Evolutionary conservation across 306 rosid species (phyloP).

Genomic region (Dalbergia cochinchinensis): DNA sequence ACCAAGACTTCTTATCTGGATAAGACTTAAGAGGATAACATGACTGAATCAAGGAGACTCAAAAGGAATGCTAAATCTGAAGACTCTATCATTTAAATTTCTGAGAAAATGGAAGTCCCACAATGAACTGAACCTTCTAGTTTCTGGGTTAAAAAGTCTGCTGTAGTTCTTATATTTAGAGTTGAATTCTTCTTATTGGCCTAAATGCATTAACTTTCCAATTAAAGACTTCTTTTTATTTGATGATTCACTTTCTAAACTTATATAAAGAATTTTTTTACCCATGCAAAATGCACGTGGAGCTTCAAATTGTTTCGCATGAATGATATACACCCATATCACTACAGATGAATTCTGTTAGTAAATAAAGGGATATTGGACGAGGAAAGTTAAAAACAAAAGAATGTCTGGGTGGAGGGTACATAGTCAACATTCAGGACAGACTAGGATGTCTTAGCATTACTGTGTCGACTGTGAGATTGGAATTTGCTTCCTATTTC

Average conservation of each 20-base stretch:
- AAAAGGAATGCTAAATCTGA: too few relatives aligned
- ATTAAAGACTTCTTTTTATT: slow-evolving; percentile 6
- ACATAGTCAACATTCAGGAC: slow-evolving; percentile 28
- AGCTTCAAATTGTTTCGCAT: slow-evolving; percentile 25
- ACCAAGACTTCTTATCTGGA: too few relatives aligned
- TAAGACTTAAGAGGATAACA: too few relatives aligned
- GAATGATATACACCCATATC: slow-evolving; percentile 17
- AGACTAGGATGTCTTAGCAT: slow-evolving; percentile 26
- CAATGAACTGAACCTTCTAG: not conserved
- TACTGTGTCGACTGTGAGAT: slow-evolving; percentile 21
- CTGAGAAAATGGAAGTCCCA: too few relatives aligned
- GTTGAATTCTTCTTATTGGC: not conserved
- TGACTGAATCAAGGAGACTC: too few relatives aligned
- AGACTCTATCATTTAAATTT: too few relatives aligned
- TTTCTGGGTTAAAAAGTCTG: slow-evolving; percentile 15
- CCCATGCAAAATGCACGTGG: not conserved
- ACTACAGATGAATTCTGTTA: slow-evolving; percentile 11
- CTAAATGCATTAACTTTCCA: not conserved
- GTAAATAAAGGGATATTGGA: slow-evolving; percentile 21
- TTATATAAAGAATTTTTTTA: slow-evolving; percentile 1
- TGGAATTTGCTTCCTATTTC: slow-evolving; percentile 26
- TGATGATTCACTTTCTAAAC: slow-evolving; percentile 20
- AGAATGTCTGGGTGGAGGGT: not conserved
- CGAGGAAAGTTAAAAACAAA: slow-evolving; percentile 15
- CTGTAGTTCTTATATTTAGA: slow-evolving; percentile 7